Evolutionary conservation across 106 monocot species (phyloP), one percentile per base, ranked within the genome.

Genomic region (Ottelia alismoides): DNA sequence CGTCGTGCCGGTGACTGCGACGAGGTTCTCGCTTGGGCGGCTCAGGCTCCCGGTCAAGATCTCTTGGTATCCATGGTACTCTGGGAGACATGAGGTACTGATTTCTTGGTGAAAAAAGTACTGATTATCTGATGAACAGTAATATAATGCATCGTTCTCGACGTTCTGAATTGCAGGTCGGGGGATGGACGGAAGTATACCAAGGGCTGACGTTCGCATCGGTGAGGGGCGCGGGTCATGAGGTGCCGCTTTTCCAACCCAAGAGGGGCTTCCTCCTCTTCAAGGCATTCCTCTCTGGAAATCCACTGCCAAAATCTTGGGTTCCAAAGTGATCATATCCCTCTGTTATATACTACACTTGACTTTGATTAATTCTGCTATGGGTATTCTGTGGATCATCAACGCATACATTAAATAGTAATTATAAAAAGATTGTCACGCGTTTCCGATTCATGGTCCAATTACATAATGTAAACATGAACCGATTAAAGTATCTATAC

Each of bases 51-150:
- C 51, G 2, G 66, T 77, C 17, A 77, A 84, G 68, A 59, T 80
- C 51, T 71, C 76, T 25, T 89, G 88, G 88, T 89, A 89, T 51
- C 88, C 88, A 35, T 89, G 88, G 88, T 89, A 89, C 63, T 47
- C 76, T 31, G 65, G 53, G n/a, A 57, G 77, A 65, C 85, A 85
- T 60, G 85, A 80, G 65, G 4, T 25, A 6, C 4, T 4, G 4
- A 4, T 40, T 14, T 40, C 35, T 14, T 40, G 9, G 14, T 40
- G 14, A 14, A 6, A 40, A 40, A 14, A 40, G 35, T 40, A 40
- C 35, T 40, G 35, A 14, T 4, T 40, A 40, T 40, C 14, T 6
- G 14, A 40, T 6, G 35, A 40, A 40, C 4, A 23, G 17, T 6
- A 24, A 18, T 57, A 28, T 27, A 12, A 1, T 24, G 2, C 28